Base-by-base conservation (phyloP, 2,329 filamentous ascomycete genomes). In the Alternaria conjuncta region DNA sequence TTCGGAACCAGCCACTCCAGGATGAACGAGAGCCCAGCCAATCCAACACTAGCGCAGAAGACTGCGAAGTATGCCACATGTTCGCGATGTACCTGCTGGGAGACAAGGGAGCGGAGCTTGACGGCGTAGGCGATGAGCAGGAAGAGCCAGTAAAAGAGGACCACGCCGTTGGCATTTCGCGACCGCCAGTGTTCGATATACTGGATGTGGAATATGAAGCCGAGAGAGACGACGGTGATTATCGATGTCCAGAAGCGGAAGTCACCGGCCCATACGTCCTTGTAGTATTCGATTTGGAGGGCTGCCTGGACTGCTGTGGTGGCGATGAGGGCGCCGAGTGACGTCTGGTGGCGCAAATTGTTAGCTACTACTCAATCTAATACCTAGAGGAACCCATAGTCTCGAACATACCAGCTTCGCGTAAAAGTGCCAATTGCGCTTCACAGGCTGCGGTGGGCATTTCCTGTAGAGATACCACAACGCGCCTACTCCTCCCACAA, bases 351-450 rank as follows among this genome's bases (percentile, higher is more conserved):
- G 57, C 57, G 57, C 57, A 69, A 56, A 36, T 7, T 32, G 56
- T 69, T 49, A 73, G 65, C 55, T 11, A 12, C 23, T 46, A 21
- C 28, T 23, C 32, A 58, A 21, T 36, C 10, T 6, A 41, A n/a
- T 10, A 9, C 32, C 9, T 5, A 10, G 15, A 30, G 7, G 18
- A 13, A 6, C 5, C 43, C 3, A n/a, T 2, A 15, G 43, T 9
- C 18, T 21, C 10, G 32, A 13, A 13, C 69, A 32, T 84, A 96
- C 93, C 87, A 97, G 86, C 82, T 99, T 99, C 11, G 89, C 84
- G 85, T 93, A 97, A 80, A 98, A 98, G 78, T 96, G 93, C 89
- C 92, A 93, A 79, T 96, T 92, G 85, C 93, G 96, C 68, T 87
- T 84, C 18, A 95, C 87, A 1, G 88, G 86, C 57, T 88, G 85